phyloP scores from a whole-genome alignment of 2,329 filamentous ascomycete genomes.

The Gliomastix tumulicola region DNA sequence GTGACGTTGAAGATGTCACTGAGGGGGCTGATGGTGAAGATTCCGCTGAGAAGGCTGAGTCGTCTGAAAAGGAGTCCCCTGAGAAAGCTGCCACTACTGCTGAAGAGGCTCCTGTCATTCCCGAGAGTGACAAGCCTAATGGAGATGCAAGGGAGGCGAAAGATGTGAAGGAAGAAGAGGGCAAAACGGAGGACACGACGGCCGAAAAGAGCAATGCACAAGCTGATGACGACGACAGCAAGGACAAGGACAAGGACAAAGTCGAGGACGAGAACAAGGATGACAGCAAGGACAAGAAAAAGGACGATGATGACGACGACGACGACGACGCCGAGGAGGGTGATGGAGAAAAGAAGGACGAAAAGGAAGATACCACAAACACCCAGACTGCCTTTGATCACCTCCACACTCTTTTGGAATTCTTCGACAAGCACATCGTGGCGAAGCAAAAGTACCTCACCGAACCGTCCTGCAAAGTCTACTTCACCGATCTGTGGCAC shows the following conservation, averaged over 20 bases:
- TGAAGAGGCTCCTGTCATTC: too few relatives aligned
- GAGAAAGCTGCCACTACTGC: too few relatives aligned
- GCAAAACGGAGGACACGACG: too few relatives aligned
- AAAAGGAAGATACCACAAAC: neutral
- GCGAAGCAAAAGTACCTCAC: conserved; percentile 1
- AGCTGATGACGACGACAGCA: neutral
- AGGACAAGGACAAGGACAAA: too few relatives aligned
- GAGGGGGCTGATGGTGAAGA: neutral
- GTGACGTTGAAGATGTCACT: too few relatives aligned
- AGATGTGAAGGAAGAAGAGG: too few relatives aligned
- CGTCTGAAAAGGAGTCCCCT: too few relatives aligned
- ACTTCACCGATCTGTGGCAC: conserved; percentile 18
- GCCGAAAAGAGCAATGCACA: neutral
- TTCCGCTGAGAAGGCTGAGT: too few relatives aligned
- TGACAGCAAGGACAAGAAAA: neutral
- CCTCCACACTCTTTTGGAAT: conserved; percentile 4
- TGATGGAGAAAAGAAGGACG: neutral
- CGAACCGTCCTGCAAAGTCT: neutral
- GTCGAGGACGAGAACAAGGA: too few relatives aligned
- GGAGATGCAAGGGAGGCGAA: too few relatives aligned
- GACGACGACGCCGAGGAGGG: too few relatives aligned
- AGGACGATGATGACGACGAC: neutral
- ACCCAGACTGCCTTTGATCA: conserved; percentile 3
- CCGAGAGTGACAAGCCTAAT: too few relatives aligned
- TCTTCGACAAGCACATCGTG: conserved; percentile 2